Conservation (phyloP, 73 alveolate genomes). For the Paramecium pentaurelia region DNA sequence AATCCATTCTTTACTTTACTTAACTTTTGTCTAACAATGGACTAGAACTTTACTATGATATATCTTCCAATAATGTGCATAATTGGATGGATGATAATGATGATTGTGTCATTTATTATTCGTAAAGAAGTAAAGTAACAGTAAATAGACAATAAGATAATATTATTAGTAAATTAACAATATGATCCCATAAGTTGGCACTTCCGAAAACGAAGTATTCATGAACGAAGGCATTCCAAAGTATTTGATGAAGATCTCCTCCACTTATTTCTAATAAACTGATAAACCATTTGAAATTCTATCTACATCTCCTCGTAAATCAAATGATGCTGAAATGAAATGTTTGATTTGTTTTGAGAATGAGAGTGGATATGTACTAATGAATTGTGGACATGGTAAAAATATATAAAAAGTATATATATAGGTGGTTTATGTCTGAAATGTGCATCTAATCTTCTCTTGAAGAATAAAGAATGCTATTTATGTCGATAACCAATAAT, state of each 20-base stretch:
- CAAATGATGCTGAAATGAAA: neutral
- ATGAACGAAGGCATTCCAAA: neutral
- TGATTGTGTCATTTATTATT: neutral
- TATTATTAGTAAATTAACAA: constrained; percentile 17
- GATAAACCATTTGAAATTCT: constrained; percentile 13
- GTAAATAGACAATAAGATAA: neutral
- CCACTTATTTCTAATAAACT: neutral
- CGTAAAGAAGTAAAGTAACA: constrained; percentile 26
- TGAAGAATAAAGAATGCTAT: neutral
- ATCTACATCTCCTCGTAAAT: constrained; percentile 20
- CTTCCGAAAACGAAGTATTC: neutral
- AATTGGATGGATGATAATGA: neutral
- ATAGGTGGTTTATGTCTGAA: constrained; percentile 31
- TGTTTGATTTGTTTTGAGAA: constrained; percentile 31
- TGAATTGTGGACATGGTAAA: constrained; percentile 51
- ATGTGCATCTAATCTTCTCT: constrained; percentile 15
- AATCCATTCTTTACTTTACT: constrained; percentile 17
- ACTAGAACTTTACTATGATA: neutral
- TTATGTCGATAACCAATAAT: constrained; percentile 23
- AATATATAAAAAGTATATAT: neutral
- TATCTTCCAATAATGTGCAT: neutral
- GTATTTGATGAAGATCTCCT: neutral
- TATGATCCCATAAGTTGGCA: neutral
- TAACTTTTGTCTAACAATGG: neutral
- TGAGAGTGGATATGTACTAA: constrained; percentile 3